Evolutionary conservation across 805 yeast genomes (phyloP).

Genomic region (Cyberlindnera nakhonratchasimensis): DNA sequence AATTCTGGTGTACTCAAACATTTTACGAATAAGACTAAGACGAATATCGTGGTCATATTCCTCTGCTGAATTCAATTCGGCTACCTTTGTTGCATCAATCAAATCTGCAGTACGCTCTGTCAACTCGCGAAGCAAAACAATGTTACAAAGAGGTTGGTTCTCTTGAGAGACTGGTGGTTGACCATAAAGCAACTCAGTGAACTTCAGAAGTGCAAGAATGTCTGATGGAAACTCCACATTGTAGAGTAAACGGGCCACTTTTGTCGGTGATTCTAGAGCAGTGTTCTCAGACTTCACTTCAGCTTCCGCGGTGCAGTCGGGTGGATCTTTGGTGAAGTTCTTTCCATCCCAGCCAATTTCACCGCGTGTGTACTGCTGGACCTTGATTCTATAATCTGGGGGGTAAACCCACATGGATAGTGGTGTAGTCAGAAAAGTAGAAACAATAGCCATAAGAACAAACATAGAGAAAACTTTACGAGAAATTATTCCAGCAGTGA

Average conservation of each 20-base stretch:
- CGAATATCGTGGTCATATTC: slow-evolving; percentile 23
- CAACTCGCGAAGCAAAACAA: slow-evolving; percentile 53
- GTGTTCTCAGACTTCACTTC: slow-evolving; percentile 10
- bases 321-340: slow-evolving; percentile 16
- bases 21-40: slow-evolving; percentile 33
- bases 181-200: slow-evolving; percentile 26
- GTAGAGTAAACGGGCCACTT: slow-evolving; percentile 22
- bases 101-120: slow-evolving; percentile 69
- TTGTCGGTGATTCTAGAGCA: slow-evolving; percentile 13
- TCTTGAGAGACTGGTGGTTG: slow-evolving; percentile 21
- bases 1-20: slow-evolving; percentile 34
- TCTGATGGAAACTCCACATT: slow-evolving; percentile 26
- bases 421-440: slow-evolving; percentile 81
- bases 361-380: slow-evolving; percentile 31
- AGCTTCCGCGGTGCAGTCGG: slow-evolving; percentile 8
- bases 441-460: slow-evolving; percentile 74
- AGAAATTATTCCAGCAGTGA: slow-evolving; percentile 64
- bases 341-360: slow-evolving; percentile 32
- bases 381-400: slow-evolving; percentile 50
- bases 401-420: slow-evolving; percentile 63
- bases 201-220: slow-evolving; percentile 24
- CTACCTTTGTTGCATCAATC: slow-evolving; percentile 55
- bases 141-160: slow-evolving; percentile 38
- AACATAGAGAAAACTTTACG: slow-evolving; percentile 73
- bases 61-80: slow-evolving; percentile 26